Evolutionary conservation across 371 early-diverging fungal genomes (phyloP), one percentile per base, ranked within the genome.

Genomic region (Mortierella sp.): DNA sequence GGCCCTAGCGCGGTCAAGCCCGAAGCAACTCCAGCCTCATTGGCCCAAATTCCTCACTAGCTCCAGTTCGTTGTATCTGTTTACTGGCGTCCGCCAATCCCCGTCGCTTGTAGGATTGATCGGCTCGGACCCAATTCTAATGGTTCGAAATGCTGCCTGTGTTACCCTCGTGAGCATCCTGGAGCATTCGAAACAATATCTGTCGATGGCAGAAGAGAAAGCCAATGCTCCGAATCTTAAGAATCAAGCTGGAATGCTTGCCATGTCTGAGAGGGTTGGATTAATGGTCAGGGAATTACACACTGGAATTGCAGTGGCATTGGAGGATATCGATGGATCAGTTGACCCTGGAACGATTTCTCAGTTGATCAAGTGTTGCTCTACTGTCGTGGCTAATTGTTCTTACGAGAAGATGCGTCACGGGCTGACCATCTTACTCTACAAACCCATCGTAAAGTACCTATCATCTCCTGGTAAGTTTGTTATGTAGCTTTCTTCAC

Each of bases 181-280:
- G 26, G 79, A 77, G 56, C 68, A 52, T 37, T 77, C 79, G 23
- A 77, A 69, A 29, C 79, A 72, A 45, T 77, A 77, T 62, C 16
- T 77, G 55, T 69, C 79, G 1, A 77, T 77, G 79, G 72, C 79
- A 55, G 79, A 77, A n/a, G 79, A 77, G 62, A 72, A 72, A 23
- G n/a, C 25, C 46, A 43, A 64, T n/a, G 37, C 23, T 16, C 29
- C 43, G 18, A 67, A 64, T 46, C 15, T 60, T 26, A 70, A 63
- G 45, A 71, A 37, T 26, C 71, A 75, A 3, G 55, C 72, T 3
- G 79, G 79, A 7, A 58, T 72, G 14, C 45, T 77, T 29, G 59
- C 72, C 0, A 60, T 77, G 2, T 77, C 79, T 6, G 79, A 77
- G 21, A 77, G 70, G 48, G 46, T 77, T 21, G 79, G 79, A 0